Conservation (phyloP, 108 stramenopile species). For the Stephanodiscus minutulus region DNA sequence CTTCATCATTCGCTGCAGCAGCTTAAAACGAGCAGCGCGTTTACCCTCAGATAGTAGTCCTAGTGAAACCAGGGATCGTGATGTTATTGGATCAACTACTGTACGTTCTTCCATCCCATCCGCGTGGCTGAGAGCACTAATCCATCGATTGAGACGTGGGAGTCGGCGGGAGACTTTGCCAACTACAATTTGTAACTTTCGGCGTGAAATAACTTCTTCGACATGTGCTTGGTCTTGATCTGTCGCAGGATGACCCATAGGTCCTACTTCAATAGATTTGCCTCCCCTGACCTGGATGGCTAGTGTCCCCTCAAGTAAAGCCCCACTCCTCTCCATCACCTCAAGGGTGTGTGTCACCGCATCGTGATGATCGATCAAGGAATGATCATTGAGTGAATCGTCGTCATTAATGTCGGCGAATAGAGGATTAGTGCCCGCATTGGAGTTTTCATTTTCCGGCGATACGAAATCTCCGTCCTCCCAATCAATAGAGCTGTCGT, state of each 20-base stretch:
- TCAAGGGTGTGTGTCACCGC: slow-evolving; percentile 44
- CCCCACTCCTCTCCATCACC: slow-evolving; percentile 41
- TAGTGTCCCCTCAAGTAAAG: slow-evolving; percentile 35
- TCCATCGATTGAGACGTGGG: slow-evolving; percentile 39
- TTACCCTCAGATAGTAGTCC: slow-evolving; percentile 30
- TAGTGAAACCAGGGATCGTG: slow-evolving; percentile 18
- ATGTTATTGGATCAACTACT: slow-evolving; percentile 30
- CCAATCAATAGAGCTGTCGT: slow-evolving; percentile 46
- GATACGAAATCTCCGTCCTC: slow-evolving; percentile 42
- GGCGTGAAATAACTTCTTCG: neutral
- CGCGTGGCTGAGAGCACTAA: slow-evolving; percentile 40
- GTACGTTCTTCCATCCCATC: slow-evolving; percentile 43
- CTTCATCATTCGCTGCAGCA: slow-evolving; percentile 42
- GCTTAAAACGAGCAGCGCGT: slow-evolving; percentile 10
- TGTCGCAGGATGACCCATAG: neutral
- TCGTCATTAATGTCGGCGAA: neutral
- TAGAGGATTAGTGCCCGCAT: neutral
- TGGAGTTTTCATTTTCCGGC: neutral
- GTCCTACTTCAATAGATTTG: slow-evolving; percentile 1
- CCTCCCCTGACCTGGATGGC: slow-evolving; percentile 10
- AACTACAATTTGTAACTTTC: slow-evolving; percentile 28
- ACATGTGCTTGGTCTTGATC: neutral
- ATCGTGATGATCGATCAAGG: slow-evolving; percentile 15
- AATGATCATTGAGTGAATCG: neutral
- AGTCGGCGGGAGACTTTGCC: slow-evolving; percentile 15